Evolutionary conservation across 257 asterid genomes (phyloP).

Genomic region (Lithospermum erythrorhizon): DNA sequence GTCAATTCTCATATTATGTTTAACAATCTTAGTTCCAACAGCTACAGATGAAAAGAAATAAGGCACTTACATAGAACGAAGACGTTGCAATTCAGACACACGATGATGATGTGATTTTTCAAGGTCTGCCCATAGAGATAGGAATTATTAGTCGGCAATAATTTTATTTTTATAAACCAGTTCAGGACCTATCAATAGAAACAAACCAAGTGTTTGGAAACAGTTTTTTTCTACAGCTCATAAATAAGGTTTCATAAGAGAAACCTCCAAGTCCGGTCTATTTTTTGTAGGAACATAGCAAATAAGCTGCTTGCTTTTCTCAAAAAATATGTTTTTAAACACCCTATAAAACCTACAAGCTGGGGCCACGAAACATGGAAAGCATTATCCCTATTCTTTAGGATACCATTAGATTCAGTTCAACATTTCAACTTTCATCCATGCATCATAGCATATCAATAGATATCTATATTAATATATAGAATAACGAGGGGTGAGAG

Average conservation of each 20-base stretch:
- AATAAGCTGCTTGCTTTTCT: no score
- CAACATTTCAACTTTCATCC: background rate
- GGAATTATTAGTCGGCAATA: background rate
- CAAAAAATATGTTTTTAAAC: no score
- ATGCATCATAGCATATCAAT: background rate
- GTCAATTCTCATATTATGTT: background rate
- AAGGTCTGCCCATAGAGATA: conserved; percentile 29
- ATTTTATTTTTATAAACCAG: no score
- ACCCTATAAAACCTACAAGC: no score
- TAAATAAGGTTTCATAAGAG: no score
- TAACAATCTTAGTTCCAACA: background rate
- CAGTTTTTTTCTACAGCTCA: no score
- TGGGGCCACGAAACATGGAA: no score
- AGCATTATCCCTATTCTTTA: no score
- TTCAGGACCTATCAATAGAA: background rate
- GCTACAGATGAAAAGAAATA: conserved; percentile 8
- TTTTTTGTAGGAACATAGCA: no score
- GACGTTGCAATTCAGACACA: conserved; percentile 88
- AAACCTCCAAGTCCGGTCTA: no score
- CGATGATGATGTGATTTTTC: conserved; percentile 89
- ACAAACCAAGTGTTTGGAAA: no score
- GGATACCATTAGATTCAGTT: no score
- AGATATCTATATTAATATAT: background rate
- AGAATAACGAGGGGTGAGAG: background rate
- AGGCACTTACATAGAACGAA: conserved; percentile 79